phyloP scores from a whole-genome alignment of 345 rosid genomes.

The Alliaria petiolata region DNA sequence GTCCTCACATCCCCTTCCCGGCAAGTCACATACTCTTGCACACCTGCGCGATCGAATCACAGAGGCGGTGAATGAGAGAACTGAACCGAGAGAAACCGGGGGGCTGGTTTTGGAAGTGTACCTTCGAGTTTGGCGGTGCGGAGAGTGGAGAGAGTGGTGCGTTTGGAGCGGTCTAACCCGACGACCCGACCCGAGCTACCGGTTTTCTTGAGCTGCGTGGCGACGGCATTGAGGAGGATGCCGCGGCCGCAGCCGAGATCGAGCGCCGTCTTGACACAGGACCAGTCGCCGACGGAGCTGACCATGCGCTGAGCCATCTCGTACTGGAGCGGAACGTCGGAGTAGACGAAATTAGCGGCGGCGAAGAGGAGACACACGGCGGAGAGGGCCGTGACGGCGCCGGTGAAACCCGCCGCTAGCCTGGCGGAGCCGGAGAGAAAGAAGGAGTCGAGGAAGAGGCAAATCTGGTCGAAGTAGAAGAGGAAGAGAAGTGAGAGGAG shows the following conservation, averaged over 20 bases:
- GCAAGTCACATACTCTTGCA: constrained; percentile 94
- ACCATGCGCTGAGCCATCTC: constrained; percentile 97
- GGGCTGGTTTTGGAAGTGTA: no score
- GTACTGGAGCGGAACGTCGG: constrained; percentile 69
- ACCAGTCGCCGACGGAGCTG: constrained; percentile 82
- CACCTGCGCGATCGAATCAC: constrained; percentile 42
- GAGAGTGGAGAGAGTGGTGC: constrained; percentile 78
- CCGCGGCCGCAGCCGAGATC: constrained; percentile 97
- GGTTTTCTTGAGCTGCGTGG: constrained; percentile 89
- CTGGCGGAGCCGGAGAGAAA: constrained; percentile 54
- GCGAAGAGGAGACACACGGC: constrained; percentile 80
- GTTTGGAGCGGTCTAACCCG: constrained; percentile 81
- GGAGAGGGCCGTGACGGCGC: constrained; percentile 72
- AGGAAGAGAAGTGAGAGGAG: constrained; percentile 64
- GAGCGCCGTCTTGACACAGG: constrained; percentile 76
- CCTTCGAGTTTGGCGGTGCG: constrained; percentile 92
- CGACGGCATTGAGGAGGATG: constrained; percentile 84
- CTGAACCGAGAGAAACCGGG: no score
- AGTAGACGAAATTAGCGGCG: constrained; percentile 84
- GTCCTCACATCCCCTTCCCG: constrained; percentile 86
- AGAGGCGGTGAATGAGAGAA: neutral
- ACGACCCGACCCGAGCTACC: constrained; percentile 97
- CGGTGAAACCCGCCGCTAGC: constrained; percentile 75
- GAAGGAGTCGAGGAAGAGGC: constrained; percentile 45
- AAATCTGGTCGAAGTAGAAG: constrained; percentile 66